Conservation (phyloP, 208 protist species). For the Leishmania lainsoni region DNA sequence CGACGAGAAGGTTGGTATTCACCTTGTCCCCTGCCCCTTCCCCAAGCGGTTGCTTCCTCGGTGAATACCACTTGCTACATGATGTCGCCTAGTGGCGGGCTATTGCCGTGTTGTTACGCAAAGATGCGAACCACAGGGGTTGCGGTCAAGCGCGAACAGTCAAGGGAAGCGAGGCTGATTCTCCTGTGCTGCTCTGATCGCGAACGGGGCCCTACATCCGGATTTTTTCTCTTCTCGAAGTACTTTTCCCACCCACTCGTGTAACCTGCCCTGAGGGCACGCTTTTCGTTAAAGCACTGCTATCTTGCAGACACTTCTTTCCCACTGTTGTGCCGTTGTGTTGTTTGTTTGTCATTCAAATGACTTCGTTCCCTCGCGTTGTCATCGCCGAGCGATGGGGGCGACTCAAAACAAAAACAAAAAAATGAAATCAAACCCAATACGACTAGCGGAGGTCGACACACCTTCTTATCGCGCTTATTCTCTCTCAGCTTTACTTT, state of each 20-base stretch:
- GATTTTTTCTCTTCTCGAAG: background rate
- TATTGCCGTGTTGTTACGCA: background rate
- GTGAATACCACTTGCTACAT: background rate
- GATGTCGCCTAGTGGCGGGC: background rate
- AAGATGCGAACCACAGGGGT: background rate
- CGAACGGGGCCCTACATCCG: background rate
- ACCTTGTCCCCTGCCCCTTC: background rate
- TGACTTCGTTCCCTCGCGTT: background rate
- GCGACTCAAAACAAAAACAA: background rate
- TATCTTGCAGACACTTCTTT: background rate
- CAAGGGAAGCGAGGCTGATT: background rate
- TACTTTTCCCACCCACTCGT: background rate
- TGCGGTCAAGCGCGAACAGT: background rate
- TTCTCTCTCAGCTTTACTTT: background rate
- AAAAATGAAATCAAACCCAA: background rate
- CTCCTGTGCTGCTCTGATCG: background rate
- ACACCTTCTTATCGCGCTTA: background rate
- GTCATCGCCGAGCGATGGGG: background rate
- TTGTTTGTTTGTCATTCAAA: background rate
- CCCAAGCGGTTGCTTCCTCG: background rate
- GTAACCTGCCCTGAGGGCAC: background rate
- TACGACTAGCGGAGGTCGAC: background rate
- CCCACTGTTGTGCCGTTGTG: background rate
- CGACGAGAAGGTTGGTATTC: background rate
- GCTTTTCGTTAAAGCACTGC: background rate